Evolutionary conservation across 805 yeast species (phyloP).

Genomic region (Kluyveromyces nonfermentans): DNA sequence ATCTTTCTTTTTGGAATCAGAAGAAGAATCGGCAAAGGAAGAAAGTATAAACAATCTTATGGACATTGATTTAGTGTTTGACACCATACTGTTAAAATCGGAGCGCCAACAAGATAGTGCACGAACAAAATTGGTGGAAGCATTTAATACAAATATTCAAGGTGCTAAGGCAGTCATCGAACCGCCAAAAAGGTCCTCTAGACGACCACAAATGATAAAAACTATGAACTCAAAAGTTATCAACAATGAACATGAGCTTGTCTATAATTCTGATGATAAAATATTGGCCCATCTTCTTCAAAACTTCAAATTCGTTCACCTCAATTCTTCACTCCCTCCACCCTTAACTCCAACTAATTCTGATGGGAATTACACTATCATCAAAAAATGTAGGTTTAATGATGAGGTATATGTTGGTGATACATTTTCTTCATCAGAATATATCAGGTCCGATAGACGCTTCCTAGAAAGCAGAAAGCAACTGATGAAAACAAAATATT

Average conservation of each 20-base stretch:
- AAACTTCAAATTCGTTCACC: constrained; percentile 19
- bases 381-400: constrained; percentile 17
- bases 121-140: not conserved
- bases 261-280: constrained; percentile 4
- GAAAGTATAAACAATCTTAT: constrained; percentile 12
- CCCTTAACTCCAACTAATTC: not conserved
- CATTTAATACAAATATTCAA: not conserved
- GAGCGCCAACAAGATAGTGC: constrained; percentile 6
- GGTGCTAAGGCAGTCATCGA: not conserved
- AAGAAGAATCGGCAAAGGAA: not conserved
- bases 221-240: constrained; percentile 5
- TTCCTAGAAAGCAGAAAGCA: constrained; percentile 15
- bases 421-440: constrained; percentile 23
- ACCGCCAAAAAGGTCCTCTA: constrained; percentile 22
- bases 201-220: constrained; percentile 17
- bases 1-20: not conserved
- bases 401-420: constrained; percentile 20
- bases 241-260: not conserved
- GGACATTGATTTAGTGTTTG: constrained; percentile 25
- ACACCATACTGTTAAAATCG: constrained; percentile 19
- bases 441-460: constrained; percentile 20
- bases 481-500: constrained; percentile 14
- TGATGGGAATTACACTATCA: not conserved
- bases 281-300: constrained; percentile 12
- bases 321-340: constrained; percentile 7